Conservation (phyloP, 179 eudicot species). For the Nepenthes alata region DNA sequence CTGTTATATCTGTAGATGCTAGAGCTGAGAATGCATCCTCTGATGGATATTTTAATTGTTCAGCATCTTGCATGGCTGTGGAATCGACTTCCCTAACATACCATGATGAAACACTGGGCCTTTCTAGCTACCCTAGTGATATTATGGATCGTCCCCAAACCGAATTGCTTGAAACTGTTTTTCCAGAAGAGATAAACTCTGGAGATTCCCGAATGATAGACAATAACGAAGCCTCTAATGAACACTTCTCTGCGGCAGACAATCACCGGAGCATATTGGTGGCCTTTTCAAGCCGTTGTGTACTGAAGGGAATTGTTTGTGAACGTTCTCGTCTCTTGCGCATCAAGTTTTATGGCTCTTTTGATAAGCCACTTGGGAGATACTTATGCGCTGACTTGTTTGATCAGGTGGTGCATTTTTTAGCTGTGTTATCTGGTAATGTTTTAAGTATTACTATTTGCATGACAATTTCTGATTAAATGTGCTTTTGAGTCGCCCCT, state of each 20-base stretch:
- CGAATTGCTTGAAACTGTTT: slow-evolving; percentile 9
- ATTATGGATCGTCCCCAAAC: slow-evolving; percentile 15
- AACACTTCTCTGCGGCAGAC: slow-evolving; percentile 50
- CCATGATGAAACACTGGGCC: slow-evolving; percentile 11
- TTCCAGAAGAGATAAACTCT: slow-evolving; percentile 21
- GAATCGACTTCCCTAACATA: slow-evolving; percentile 6
- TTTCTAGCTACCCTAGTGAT: slow-evolving; percentile 10
- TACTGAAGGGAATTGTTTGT: slow-evolving; percentile 79
- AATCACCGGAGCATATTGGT: slow-evolving; percentile 79
- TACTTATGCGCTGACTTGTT: slow-evolving; percentile 81
- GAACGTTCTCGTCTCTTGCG: slow-evolving; percentile 86
- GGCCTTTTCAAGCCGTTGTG: slow-evolving; percentile 91
- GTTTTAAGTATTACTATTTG: too few species aligned
- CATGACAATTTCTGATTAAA: too few species aligned
- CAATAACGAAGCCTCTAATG: slow-evolving; percentile 39
- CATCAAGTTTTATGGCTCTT: slow-evolving; percentile 76
- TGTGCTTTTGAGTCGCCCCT: too few species aligned
- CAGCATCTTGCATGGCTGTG: slow-evolving; percentile 14
- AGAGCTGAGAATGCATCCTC: slow-evolving; percentile 13
- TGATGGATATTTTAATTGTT: slow-evolving; percentile 15
- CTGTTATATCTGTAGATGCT: slow-evolving; percentile 19
- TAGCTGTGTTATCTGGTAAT: too few species aligned
- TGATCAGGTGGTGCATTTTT: slow-evolving; percentile 25
- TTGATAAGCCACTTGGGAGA: slow-evolving; percentile 91
- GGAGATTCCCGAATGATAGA: slow-evolving; percentile 21